These are phyloP conservation scores for Exidia glandulosa DNA, from an alignment of 768 basidiomycete species.

Conservation along the genomic window DNA sequence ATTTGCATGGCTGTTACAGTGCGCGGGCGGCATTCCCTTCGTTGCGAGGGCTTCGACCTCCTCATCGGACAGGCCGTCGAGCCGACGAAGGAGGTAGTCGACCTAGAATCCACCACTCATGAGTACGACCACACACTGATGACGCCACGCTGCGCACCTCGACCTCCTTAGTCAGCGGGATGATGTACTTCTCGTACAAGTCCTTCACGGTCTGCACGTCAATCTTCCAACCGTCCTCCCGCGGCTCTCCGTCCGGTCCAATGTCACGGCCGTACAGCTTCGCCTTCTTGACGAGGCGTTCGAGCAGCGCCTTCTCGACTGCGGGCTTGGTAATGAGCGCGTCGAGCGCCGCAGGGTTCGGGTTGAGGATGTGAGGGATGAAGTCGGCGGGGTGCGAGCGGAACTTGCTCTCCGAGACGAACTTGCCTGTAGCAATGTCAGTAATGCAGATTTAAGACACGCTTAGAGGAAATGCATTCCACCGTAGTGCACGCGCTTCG, in stretches of 20 bases:
- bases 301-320: slow-evolving; percentile 77
- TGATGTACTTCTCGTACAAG: slow-evolving; percentile 90
- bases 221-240: slow-evolving; percentile 47
- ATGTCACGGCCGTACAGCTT: slow-evolving; percentile 72
- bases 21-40: neutral
- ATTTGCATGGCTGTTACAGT: neutral
- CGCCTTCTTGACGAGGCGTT: slow-evolving; percentile 78
- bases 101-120: slow-evolving; percentile 51
- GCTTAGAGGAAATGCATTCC: neutral
- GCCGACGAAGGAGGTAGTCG: slow-evolving; percentile 83
- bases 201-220: slow-evolving; percentile 89
- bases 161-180: slow-evolving; percentile 94
- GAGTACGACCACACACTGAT: slow-evolving; percentile 1
- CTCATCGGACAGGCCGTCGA: slow-evolving; percentile 74
- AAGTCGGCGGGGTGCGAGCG: slow-evolving; percentile 73
- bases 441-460: neutral
- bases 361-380: slow-evolving; percentile 79
- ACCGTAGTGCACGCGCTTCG: slow-evolving; percentile 98
- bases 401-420: slow-evolving; percentile 98
- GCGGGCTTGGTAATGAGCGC: slow-evolving; percentile 94
- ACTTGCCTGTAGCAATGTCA: slow-evolving; percentile 62
- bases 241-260: slow-evolving; percentile 50
- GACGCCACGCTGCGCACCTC: slow-evolving; percentile 49
- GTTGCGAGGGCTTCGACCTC: slow-evolving; percentile 57
- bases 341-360: slow-evolving; percentile 68